Conservation (phyloP, 2,329 filamentous ascomycete genomes). For the Penicillium griseofulvum region DNA sequence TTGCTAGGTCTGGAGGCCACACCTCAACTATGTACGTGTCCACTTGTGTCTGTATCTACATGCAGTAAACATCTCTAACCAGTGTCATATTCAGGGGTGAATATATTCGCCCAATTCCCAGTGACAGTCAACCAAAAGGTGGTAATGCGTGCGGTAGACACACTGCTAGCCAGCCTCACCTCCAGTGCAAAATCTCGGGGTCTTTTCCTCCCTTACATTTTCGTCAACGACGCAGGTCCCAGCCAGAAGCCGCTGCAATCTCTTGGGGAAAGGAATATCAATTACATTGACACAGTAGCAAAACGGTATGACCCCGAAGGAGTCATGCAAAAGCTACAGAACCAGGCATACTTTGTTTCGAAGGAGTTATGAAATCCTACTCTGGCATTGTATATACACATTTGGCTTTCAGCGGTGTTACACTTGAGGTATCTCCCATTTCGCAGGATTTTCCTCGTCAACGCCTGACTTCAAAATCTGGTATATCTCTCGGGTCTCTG, state of each 20-base stretch:
- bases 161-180: background rate
- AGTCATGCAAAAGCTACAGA: background rate
- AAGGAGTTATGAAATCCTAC: background rate
- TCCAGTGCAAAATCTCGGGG: background rate
- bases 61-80: background rate
- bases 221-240: background rate
- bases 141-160: background rate
- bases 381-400: background rate
- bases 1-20: background rate
- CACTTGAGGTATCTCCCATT: background rate
- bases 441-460: background rate
- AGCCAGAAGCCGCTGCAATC: background rate
- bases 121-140: background rate
- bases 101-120: background rate
- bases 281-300: background rate
- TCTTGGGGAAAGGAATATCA: background rate
- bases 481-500: no score
- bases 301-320: background rate
- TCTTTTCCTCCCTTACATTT: background rate
- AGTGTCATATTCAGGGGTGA: background rate
- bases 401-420: background rate
- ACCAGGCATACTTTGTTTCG: background rate
- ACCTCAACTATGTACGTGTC: background rate
- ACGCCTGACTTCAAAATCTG: no score
- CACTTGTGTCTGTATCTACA: background rate